Evolutionary conservation across 1,284 basidiomycete species (phyloP).

Genomic region (Kwoniella shivajii): DNA sequence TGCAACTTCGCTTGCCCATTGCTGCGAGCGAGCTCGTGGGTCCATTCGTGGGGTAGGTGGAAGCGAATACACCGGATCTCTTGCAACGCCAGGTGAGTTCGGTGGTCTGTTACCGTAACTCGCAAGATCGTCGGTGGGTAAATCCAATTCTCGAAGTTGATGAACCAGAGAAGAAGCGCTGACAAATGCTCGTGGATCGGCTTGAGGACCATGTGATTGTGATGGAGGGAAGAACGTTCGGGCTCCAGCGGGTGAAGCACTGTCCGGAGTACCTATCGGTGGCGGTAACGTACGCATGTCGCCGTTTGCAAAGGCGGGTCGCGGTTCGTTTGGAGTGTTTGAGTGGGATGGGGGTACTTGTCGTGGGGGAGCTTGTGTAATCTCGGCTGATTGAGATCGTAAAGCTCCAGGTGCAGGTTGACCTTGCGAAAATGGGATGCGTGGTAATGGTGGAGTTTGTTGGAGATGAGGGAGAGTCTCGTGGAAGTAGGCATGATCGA

Average conservation of each 20-base stretch:
- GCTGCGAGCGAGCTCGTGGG: conserved; percentile 10
- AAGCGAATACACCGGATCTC: not conserved
- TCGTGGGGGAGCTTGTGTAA: conserved; percentile 59
- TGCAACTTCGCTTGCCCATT: conserved; percentile 20
- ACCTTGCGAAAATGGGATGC: conserved; percentile 54
- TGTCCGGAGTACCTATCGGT: conserved; percentile 52
- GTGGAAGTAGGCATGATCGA: conserved; percentile 84
- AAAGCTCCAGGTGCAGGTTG: conserved; percentile 37
- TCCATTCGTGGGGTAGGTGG: not conserved
- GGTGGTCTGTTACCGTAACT: conserved; percentile 48
- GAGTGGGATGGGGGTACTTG: conserved; percentile 65
- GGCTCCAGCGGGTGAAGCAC: conserved; percentile 8
- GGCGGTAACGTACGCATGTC: conserved; percentile 51
- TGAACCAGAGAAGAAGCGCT: conserved; percentile 50
- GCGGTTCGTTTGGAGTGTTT: conserved; percentile 53
- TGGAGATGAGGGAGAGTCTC: conserved; percentile 61
- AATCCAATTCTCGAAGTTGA: conserved; percentile 53
- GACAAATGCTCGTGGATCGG: conserved; percentile 19
- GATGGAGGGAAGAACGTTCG: conserved; percentile 34
- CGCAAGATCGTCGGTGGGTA: conserved; percentile 53
- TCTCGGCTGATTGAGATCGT: conserved; percentile 42
- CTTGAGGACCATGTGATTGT: not conserved
- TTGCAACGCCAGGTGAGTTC: conserved; percentile 6
- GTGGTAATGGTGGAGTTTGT: conserved; percentile 62
- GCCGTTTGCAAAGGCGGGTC: conserved; percentile 46